A percentile compares a stretch with the other conserved stretches of the same genome.
Conservation (phyloP, 2,329 filamentous ascomycete genomes). For the Epichloe brachyelytri region DNA sequence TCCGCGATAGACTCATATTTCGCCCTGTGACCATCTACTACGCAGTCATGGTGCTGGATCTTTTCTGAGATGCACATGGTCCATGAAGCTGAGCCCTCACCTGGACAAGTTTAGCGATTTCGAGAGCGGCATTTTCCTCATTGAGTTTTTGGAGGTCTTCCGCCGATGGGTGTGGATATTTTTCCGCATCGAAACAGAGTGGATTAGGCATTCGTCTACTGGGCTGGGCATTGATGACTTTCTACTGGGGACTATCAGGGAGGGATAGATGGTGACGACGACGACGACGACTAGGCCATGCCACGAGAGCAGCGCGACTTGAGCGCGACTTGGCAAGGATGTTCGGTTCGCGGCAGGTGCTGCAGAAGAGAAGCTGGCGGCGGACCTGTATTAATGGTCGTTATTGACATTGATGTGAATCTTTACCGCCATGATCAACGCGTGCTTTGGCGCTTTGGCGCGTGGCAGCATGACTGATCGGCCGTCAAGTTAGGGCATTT, state of each 20-base stretch:
- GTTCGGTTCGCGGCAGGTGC: not conserved
- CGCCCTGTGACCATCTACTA: conserved; percentile 69
- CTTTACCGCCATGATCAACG: too few relatives aligned
- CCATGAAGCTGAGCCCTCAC: conserved; percentile 70
- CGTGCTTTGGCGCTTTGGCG: too few relatives aligned
- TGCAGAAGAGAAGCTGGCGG: not conserved
- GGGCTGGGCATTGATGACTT: conserved; percentile 55
- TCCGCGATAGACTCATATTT: conserved; percentile 64
- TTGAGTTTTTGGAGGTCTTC: conserved; percentile 77
- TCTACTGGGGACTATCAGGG: conserved; percentile 56
- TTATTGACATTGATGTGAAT: too few relatives aligned
- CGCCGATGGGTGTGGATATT: conserved; percentile 96
- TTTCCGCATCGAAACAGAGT: conserved; percentile 88
- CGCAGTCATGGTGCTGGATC: conserved; percentile 61
- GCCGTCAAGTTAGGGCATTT: too few relatives aligned
- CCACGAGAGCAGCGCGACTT: not conserved
- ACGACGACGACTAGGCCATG: not conserved
- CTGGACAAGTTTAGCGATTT: conserved; percentile 75
- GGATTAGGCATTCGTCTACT: conserved; percentile 46
- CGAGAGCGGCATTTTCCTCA: conserved; percentile 76
- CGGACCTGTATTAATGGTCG: too few relatives aligned
- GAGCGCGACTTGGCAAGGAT: not conserved
- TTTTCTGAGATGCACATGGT: conserved; percentile 84
- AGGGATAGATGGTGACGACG: conserved; percentile 37
- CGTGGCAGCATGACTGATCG: too few relatives aligned